phyloP scores from a whole-genome alignment of 2,329 filamentous ascomycete genomes.

The Thyridium curvatum region DNA sequence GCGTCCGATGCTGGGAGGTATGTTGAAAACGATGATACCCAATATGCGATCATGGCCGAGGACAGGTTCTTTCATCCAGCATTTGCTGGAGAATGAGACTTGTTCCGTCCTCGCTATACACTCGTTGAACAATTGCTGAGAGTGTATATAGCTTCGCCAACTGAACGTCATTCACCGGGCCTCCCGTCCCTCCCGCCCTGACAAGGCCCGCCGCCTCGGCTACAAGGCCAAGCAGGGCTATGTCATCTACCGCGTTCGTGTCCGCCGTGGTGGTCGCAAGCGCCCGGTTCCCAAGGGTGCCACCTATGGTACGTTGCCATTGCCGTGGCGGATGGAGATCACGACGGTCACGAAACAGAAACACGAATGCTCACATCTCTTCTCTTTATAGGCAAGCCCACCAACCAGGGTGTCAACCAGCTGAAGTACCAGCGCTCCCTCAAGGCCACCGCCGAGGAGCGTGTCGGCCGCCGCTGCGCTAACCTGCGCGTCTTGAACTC shows the following conservation, averaged over 20 bases:
- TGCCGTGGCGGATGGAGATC: too few species aligned
- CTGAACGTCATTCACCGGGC: conserved; percentile 99
- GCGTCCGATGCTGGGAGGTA: conserved; percentile 99
- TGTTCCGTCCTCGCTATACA: conserved; percentile 70
- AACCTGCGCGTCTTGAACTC: conserved; percentile 99
- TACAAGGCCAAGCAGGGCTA: conserved; percentile 99
- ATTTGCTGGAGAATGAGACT: too few species aligned
- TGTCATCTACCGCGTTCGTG: conserved; percentile 99
- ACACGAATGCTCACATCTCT: conserved; percentile 1
- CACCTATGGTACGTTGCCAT: conserved; percentile 84
- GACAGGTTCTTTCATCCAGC: background rate
- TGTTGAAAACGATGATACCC: conserved; percentile 44
- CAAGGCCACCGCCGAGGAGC: conserved; percentile 96
- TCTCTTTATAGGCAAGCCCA: conserved; percentile 78
- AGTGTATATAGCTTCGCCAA: conserved; percentile 99
- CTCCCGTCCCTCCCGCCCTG: conserved; percentile 93
- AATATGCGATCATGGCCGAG: conserved; percentile 14
- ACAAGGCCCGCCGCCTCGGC: conserved; percentile 99
- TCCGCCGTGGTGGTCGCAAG: conserved; percentile 99
- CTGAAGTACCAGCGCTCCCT: conserved; percentile 99
- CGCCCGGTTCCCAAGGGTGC: conserved; percentile 93
- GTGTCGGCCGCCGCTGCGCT: conserved; percentile 97
- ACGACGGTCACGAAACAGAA: background rate
- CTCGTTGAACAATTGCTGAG: conserved; percentile 99
- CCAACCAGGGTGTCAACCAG: conserved; percentile 99